Conservation (phyloP, 768 basidiomycete species). For the Hebeloma cylindrosporum region DNA sequence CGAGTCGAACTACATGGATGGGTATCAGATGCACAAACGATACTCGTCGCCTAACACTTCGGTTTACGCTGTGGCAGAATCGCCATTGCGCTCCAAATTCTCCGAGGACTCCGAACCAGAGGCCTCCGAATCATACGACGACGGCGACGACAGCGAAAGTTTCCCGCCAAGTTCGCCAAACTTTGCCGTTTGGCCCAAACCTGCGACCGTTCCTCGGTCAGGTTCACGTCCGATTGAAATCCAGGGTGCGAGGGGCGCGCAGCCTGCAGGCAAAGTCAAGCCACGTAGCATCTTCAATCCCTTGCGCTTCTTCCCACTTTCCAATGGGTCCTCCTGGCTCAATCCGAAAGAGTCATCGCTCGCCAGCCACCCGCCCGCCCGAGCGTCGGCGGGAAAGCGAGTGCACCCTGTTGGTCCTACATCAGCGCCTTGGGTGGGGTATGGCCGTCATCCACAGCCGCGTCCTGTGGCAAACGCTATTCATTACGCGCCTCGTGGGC, state of each 20-base stretch:
- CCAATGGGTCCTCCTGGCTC: slow-evolving; percentile 26
- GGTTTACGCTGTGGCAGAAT: slow-evolving; percentile 23
- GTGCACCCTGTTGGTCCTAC: slow-evolving; percentile 5
- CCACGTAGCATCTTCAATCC: slow-evolving; percentile 23
- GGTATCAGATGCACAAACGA: slow-evolving; percentile 22
- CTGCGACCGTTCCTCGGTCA: not conserved
- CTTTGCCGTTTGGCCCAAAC: slow-evolving; percentile 11
- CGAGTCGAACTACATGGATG: slow-evolving; percentile 15
- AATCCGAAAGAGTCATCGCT: slow-evolving; percentile 18
- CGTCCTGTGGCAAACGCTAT: not conserved
- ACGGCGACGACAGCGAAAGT: slow-evolving; percentile 6
- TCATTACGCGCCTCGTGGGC: slow-evolving; percentile 7
- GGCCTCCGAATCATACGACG: slow-evolving; percentile 1
- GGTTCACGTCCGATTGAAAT: slow-evolving; percentile 20
- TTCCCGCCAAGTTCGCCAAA: slow-evolving; percentile 20
- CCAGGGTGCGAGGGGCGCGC: slow-evolving; percentile 7
- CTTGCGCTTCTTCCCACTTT: slow-evolving; percentile 26
- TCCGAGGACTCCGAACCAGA: slow-evolving; percentile 12
- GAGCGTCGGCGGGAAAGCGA: slow-evolving; percentile 5
- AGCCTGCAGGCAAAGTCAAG: slow-evolving; percentile 12
- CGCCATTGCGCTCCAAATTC: slow-evolving; percentile 10
- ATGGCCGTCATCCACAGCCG: slow-evolving; percentile 1
- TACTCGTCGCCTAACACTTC: slow-evolving; percentile 29
- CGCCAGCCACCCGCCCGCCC: not conserved
- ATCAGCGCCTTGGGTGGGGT: slow-evolving; percentile 4